These are phyloP conservation scores for Scutellaria barbata DNA, from an alignment of 257 asterid species.

Conservation along the genomic window DNA sequence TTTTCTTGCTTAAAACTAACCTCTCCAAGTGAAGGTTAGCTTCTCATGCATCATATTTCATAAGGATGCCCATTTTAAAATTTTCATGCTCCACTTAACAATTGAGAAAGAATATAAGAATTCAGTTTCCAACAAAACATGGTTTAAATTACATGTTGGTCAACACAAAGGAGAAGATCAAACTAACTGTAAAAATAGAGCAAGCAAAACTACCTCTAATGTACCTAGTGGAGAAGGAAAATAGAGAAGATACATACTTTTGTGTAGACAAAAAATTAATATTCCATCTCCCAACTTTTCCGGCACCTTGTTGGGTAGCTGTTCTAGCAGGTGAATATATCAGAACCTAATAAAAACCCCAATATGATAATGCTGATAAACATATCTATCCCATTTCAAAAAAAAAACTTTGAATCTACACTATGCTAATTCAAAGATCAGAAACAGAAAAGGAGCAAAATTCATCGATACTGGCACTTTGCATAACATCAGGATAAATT, in stretches of 20 bases:
- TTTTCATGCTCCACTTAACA: slow-evolving; percentile 16
- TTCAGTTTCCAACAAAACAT: not conserved
- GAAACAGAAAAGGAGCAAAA: not conserved
- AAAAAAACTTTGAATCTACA: not conserved
- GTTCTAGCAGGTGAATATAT: slow-evolving; percentile 95
- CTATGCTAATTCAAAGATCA: slow-evolving; percentile 24
- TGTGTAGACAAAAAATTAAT: slow-evolving; percentile 90
- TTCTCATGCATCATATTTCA: not conserved
- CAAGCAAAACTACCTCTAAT: slow-evolving; percentile 15
- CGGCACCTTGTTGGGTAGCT: slow-evolving; percentile 97
- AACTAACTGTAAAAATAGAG: slow-evolving; percentile 15
- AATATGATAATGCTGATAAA: slow-evolving; percentile 55
- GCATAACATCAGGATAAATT: not conserved
- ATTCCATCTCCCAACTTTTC: slow-evolving; percentile 93
- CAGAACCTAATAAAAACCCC: slow-evolving; percentile 63
- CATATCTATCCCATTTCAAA: slow-evolving; percentile 5
- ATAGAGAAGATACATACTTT: slow-evolving; percentile 56
- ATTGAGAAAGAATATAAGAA: slow-evolving; percentile 1
- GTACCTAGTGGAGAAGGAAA: slow-evolving; percentile 10
- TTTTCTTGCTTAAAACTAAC: too few relatives aligned
- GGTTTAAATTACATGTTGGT: not conserved
- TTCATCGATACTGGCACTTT: not conserved
- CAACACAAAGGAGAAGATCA: not conserved
- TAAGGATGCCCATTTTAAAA: not conserved
- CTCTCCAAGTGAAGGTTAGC: not conserved